Percentiles rank a stretch among this genome's conserved stretches.
These are phyloP conservation scores for Boletus eberwhitei DNA, from an alignment of 768 basidiomycete genomes.

Conservation along the genomic window DNA sequence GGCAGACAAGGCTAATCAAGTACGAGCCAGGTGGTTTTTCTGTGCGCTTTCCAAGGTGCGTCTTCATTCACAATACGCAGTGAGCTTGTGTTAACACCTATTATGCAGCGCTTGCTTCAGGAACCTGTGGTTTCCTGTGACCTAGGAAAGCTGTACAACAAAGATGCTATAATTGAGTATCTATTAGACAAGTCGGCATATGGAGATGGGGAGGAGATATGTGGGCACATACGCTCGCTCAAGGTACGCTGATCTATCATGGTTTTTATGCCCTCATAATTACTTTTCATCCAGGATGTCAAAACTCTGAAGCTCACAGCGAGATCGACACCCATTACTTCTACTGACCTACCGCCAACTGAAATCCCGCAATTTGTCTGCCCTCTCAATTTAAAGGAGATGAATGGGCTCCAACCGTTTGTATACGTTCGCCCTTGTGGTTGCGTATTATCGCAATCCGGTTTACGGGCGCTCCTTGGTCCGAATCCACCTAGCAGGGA, in stretches of 20 bases:
- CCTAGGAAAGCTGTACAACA: slow-evolving; percentile 94
- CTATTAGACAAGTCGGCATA: slow-evolving; percentile 78
- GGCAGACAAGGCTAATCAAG: slow-evolving; percentile 88
- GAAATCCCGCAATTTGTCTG: slow-evolving; percentile 78
- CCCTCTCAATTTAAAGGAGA: slow-evolving; percentile 89
- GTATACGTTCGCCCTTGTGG: slow-evolving; percentile 84
- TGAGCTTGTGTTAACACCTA: not conserved
- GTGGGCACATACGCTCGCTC: slow-evolving; percentile 84
- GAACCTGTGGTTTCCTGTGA: slow-evolving; percentile 90
- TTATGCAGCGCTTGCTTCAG: slow-evolving; percentile 67
- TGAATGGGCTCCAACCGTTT: slow-evolving; percentile 89
- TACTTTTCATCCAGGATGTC: slow-evolving; percentile 59
- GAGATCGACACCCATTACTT: slow-evolving; percentile 50
- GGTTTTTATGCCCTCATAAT: not conserved
- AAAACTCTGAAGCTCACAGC: slow-evolving; percentile 78
- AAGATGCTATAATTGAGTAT: slow-evolving; percentile 89
- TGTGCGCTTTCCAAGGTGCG: slow-evolving; percentile 92
- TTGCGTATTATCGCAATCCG: slow-evolving; percentile 86
- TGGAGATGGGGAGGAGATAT: slow-evolving; percentile 90
- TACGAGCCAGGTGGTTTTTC: slow-evolving; percentile 84
- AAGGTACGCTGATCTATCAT: slow-evolving; percentile 56
- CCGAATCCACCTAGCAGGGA: slow-evolving; percentile 28
- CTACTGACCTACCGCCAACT: slow-evolving; percentile 36
- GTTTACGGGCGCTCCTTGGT: slow-evolving; percentile 56
- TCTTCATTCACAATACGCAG: not conserved